These are phyloP conservation scores for Amylostereum areolatum DNA, from an alignment of 1,284 basidiomycete genomes.

Conservation along the genomic window DNA sequence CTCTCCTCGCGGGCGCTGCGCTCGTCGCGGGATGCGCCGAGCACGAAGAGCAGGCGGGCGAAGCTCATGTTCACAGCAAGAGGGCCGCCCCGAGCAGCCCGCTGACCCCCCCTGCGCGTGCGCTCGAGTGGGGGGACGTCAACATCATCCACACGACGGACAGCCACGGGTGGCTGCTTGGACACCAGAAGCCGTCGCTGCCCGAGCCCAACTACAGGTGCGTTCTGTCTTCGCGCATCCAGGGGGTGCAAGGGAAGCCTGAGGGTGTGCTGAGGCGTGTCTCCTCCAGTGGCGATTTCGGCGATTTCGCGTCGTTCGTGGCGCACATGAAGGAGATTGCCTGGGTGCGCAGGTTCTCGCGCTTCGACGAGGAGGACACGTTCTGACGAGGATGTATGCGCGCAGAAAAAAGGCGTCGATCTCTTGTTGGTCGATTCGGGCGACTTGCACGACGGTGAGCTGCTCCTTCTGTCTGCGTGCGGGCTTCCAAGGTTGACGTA, in stretches of 20 bases:
- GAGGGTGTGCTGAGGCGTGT: neutral
- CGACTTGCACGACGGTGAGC: constrained; percentile 71
- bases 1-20: neutral
- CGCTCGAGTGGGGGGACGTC: constrained; percentile 72
- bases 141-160: constrained; percentile 82
- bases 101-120: constrained; percentile 49
- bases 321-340: constrained; percentile 76
- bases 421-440: constrained; percentile 69
- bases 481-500: neutral
- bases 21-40: constrained; percentile 3
- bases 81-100: constrained; percentile 36
- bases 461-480: neutral
- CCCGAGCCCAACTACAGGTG: constrained; percentile 75
- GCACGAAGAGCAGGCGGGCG: constrained; percentile 14
- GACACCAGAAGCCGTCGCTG: constrained; percentile 62
- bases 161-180: constrained; percentile 75
- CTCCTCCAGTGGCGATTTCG: constrained; percentile 57
- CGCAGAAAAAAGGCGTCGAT: constrained; percentile 60
- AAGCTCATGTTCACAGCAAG: constrained; percentile 29
- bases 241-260: neutral
- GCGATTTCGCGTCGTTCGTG: constrained; percentile 81
- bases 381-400: neutral
- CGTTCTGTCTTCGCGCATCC: constrained; percentile 6
- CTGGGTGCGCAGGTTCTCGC: constrained; percentile 21
- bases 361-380: neutral